Base-by-base conservation (phyloP, 495 filamentous ascomycete genomes). In the Hypoxylon trugodes region DNA sequence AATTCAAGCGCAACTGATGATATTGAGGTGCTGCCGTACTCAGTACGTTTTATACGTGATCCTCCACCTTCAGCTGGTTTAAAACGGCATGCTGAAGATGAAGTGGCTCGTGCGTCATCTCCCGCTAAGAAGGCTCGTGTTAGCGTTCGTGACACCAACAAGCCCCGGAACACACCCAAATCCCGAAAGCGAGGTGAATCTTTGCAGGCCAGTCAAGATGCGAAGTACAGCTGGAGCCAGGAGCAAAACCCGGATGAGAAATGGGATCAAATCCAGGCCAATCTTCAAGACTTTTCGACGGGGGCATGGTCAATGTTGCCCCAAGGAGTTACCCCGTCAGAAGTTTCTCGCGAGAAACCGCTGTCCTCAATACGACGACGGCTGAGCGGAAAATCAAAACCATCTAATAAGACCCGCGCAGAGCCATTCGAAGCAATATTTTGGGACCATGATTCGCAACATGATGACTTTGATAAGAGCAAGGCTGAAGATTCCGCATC, bases 191-290 rank as follows among this genome's bases (percentile, higher is more conserved):
- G 67, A 40, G 52, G 41, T 10, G 65, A 70, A n/a, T 51, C 61
- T 38, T 72, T 66, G 69, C 63, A 66, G 13, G 59, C 59, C n/a
- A 67, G 66, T 3, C 57, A 60, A 28, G 33, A 70, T 3, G 69
- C 69, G 24, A 66, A 70, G 13, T 68, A 72, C 32, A 68, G 69
- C 10, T 72, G 69, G 69, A 68, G 61, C 21, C 57, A 68, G 21
- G 61, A 66, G 16, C 64, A 70, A 7, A 68, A 65, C 6, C 26
- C 51, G 12, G 46, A 51, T 10, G 58, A 64, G 18, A 73, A 61
- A 45, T 70, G 70, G 70, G 42, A 57, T 10, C 57, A 70, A 19
- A 50, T 58, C 18, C 41, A 9, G 24, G 46, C 53, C 1, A 46
- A 16, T 35, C 59, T 73, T 49, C 70, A 73, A 59, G 55, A 73